Evolutionary conservation across 495 filamentous ascomycete species (phyloP).

Genomic region (Penicillium arizonense): DNA sequence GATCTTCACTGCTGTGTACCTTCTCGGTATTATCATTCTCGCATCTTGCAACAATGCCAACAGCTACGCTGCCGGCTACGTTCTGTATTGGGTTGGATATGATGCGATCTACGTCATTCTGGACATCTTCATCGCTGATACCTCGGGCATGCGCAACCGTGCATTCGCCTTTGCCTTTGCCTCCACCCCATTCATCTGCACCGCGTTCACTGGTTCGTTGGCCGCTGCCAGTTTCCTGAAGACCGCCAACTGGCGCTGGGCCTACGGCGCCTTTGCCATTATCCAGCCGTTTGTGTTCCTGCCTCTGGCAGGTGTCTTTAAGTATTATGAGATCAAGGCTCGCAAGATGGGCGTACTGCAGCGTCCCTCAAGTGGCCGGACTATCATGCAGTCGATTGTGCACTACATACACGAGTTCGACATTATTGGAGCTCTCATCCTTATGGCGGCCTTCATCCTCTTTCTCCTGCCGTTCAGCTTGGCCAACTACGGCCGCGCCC

Average conservation of each 20-base stretch:
- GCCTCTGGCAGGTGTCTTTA: slow-evolving; percentile 55
- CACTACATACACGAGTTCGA: slow-evolving; percentile 64
- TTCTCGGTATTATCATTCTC: slow-evolving; percentile 48
- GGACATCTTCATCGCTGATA: slow-evolving; percentile 66
- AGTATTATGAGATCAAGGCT: slow-evolving; percentile 60
- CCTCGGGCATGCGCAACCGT: slow-evolving; percentile 61
- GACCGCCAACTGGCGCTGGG: slow-evolving; percentile 60
- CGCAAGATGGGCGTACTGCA: slow-evolving; percentile 38
- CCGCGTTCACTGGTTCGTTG: slow-evolving; percentile 39
- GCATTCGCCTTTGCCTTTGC: slow-evolving; percentile 60
- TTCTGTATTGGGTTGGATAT: slow-evolving; percentile 58
- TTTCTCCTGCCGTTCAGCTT: slow-evolving; percentile 65
- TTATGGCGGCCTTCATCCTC: slow-evolving; percentile 57
- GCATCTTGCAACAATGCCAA: slow-evolving; percentile 47
- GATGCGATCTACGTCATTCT: slow-evolving; percentile 58
- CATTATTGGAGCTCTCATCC: slow-evolving; percentile 53
- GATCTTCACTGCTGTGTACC: slow-evolving; percentile 36
- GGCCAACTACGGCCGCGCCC: slow-evolving; percentile 37
- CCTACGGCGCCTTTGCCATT: slow-evolving; percentile 60
- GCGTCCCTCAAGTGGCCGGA: slow-evolving; percentile 43
- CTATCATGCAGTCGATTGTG: slow-evolving; percentile 41
- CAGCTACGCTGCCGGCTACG: slow-evolving; percentile 49
- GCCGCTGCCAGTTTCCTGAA: slow-evolving; percentile 44
- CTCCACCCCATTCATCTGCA: slow-evolving; percentile 65
- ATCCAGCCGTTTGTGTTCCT: slow-evolving; percentile 53